These are phyloP conservation scores for Beauveria medogensis DNA, from an alignment of 2,329 filamentous ascomycete genomes.

Conservation along the genomic window DNA sequence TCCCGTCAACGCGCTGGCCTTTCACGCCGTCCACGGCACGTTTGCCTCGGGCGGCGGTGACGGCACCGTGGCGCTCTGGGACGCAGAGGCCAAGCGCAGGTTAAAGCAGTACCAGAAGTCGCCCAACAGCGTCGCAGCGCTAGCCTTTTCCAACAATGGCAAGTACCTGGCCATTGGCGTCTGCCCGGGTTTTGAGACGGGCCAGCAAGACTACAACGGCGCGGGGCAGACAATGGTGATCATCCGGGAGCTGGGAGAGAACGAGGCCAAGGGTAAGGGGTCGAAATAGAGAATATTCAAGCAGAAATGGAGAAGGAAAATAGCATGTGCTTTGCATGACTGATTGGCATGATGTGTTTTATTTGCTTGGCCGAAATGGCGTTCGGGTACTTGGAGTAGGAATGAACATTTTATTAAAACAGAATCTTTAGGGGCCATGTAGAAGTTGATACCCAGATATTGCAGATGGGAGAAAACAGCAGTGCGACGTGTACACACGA, in stretches of 20 bases:
- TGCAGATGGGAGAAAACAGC: neutral
- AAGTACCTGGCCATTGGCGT: constrained; percentile 71
- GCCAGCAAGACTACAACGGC: constrained; percentile 67
- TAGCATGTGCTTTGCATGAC: neutral
- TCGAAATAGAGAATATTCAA: constrained; percentile 43
- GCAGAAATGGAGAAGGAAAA: neutral
- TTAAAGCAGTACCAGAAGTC: constrained; percentile 86
- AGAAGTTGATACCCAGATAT: constrained; percentile 1
- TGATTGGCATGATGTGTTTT: neutral
- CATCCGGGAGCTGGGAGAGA: constrained; percentile 76
- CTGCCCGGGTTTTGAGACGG: constrained; percentile 82
- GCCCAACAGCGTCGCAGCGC: constrained; percentile 65
- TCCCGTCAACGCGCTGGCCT: constrained; percentile 82
- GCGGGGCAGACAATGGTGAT: constrained; percentile 70
- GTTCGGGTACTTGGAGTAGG: constrained; percentile 9
- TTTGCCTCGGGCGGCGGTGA: constrained; percentile 89
- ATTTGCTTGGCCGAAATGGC: constrained; percentile 12
- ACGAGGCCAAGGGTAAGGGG: constrained; percentile 80
- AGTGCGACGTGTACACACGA: neutral
- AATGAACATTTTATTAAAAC: constrained; percentile 2
- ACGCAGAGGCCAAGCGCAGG: constrained; percentile 80
- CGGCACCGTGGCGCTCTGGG: constrained; percentile 87
- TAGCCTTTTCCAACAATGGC: constrained; percentile 72
- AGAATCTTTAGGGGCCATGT: neutral
- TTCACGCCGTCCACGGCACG: constrained; percentile 74